phyloP scores from a whole-genome alignment of 129 eudicot genomes.

The Lactuca sativa region DNA sequence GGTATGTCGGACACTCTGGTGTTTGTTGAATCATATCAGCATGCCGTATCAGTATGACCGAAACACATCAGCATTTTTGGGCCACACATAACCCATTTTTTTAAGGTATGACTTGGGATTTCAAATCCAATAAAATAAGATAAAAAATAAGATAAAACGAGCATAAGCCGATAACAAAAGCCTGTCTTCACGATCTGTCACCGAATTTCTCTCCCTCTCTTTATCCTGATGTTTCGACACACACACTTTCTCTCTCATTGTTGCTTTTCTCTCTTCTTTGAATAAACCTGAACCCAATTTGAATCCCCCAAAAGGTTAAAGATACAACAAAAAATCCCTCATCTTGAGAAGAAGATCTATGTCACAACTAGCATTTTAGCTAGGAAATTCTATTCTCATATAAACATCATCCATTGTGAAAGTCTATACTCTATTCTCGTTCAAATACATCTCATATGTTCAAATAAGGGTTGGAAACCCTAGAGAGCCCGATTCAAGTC shows the following conservation, averaged over 20 bases:
- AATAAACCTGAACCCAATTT: constrained; percentile 25
- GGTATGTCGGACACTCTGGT: too few relatives aligned
- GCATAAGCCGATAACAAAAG: constrained; percentile 19
- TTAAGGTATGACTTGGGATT: not conserved
- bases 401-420: too few relatives aligned
- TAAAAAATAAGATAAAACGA: not conserved
- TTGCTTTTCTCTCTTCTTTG: not conserved
- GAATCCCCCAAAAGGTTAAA: constrained; percentile 13
- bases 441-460: too few relatives aligned
- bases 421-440: too few relatives aligned
- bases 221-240: constrained; percentile 24
- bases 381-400: too few relatives aligned
- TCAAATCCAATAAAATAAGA: not conserved
- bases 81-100: too few relatives aligned
- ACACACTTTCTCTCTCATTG: constrained; percentile 16
- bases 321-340: constrained; percentile 8
- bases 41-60: too few relatives aligned
- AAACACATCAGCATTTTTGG: too few relatives aligned
- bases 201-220: constrained; percentile 30
- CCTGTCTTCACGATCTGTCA: constrained; percentile 42
- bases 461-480: too few relatives aligned
- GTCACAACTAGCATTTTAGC: too few relatives aligned
- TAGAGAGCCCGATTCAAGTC: too few relatives aligned
- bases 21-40: too few relatives aligned
- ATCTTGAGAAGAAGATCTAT: constrained; percentile 23